Base-by-base conservation (phyloP, 2,329 filamentous ascomycete species). In the Hyphodiscus sp. region DNA sequence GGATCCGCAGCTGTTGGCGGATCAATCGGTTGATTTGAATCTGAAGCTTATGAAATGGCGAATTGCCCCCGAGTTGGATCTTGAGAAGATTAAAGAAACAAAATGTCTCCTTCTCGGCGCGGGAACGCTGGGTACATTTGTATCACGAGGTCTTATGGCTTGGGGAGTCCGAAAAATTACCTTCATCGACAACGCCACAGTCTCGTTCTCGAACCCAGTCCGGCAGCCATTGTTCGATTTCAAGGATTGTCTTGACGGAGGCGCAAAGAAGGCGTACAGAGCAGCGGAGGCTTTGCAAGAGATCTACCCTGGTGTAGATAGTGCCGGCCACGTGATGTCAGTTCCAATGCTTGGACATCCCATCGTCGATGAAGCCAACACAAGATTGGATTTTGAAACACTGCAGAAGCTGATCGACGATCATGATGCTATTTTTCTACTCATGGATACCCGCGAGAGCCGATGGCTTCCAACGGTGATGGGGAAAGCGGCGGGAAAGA, bases 41-140 rank as follows among this genome's bases (percentile, higher is more conserved):
- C 77, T 97, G 56, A 97, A 97, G 72, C 79, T 99, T 54, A 99
- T 99, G 85, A 99, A 96, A 73, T 99, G 94, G 94, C 85, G 94
- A 41, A 90, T 99, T 64, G 89, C 91, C 8, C 94, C 94, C 0
- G 85, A 85, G 49, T 79, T 99, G 42, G 81, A 97, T 67, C 80
- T 99, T 10, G 91, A 96, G 29, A 81, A 81, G 29, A 91, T 97
- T 67, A 96, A 96, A 67, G 81, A 86, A 53, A 92, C 90, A 2
- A 95, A 85, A 66, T 99, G 94, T 67, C 79, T 99, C 16, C 75
- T 99, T 2, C 81, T 99, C 1, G 94, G 94, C 4, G 91, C 94
- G 0, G 94, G 94, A 15, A 99, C 94, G 0, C 76, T 99, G 1
- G 94, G 94, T 9, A 91, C 90, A 56, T 97, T 97, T 67, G 91